These are phyloP conservation scores for Monilinia aucupariae DNA, from an alignment of 2,329 filamentous ascomycete species.

Conservation along the genomic window DNA sequence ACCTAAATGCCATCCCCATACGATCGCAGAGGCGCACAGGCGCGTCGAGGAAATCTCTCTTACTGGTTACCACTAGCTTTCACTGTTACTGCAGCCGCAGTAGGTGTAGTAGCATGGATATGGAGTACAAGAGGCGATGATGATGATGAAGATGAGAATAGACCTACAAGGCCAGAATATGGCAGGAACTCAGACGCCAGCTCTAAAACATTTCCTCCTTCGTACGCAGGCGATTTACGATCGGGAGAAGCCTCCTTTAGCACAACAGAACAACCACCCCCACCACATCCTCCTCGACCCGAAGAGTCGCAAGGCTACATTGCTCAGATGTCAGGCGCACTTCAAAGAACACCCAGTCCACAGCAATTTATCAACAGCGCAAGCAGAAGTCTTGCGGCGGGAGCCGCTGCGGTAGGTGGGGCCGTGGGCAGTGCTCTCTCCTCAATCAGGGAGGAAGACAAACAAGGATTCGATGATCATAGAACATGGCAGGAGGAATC, in stretches of 20 bases:
- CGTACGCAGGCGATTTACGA: constrained; percentile 38
- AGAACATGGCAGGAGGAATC: constrained; percentile 91
- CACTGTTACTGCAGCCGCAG: constrained; percentile 81
- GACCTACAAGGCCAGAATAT: constrained; percentile 43
- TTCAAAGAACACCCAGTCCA: constrained; percentile 77
- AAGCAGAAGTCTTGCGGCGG: constrained; percentile 72
- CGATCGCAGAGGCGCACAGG: constrained; percentile 46
- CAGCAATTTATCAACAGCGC: constrained; percentile 84
- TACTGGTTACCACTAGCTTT: constrained; percentile 88
- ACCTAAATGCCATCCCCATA: constrained; percentile 58
- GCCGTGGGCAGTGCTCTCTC: constrained; percentile 77
- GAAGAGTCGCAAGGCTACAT: constrained; percentile 57
- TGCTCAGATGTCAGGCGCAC: constrained; percentile 71
- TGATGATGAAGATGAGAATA: constrained; percentile 55
- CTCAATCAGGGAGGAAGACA: constrained; percentile 79
- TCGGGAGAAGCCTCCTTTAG: constrained; percentile 41
- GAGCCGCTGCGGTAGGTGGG: constrained; percentile 76
- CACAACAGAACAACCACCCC: constrained; percentile 31
- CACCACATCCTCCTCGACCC: constrained; percentile 32
- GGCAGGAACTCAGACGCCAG: constrained; percentile 32
- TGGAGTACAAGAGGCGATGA: constrained; percentile 83
- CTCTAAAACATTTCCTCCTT: constrained; percentile 37
- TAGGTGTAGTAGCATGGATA: constrained; percentile 82
- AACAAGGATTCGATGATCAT: constrained; percentile 74
- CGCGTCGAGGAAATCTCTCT: constrained; percentile 58